A percentile compares a stretch with the other conserved stretches of the same genome.
These are phyloP conservation scores for Xerocomus brunneocitrinus DNA, from an alignment of 768 basidiomycete species.

Conservation along the genomic window DNA sequence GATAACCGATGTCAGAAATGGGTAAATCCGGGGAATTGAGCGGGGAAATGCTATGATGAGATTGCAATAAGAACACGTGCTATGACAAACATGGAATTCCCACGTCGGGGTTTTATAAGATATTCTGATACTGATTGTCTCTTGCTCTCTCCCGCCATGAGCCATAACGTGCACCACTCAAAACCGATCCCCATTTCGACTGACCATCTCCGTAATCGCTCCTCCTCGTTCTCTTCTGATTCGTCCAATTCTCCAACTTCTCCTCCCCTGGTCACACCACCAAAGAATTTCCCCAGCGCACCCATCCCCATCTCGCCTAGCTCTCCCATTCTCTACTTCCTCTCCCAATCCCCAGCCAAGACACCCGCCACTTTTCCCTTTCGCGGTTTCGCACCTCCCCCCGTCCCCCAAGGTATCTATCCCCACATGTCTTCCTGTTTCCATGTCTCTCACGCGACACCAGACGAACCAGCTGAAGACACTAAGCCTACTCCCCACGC, in stretches of 20 bases:
- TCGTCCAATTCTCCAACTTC: constrained; percentile 54
- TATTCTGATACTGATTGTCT: constrained; percentile 6
- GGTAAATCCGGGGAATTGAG: constrained; percentile 16
- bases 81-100: constrained; percentile 24
- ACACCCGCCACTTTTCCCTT: constrained; percentile 56
- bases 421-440: background rate
- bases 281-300: constrained; percentile 38
- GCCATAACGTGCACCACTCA: constrained; percentile 43
- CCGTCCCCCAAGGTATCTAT: constrained; percentile 59
- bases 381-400: constrained; percentile 45
- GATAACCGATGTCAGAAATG: background rate
- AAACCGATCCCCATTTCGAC: constrained; percentile 61
- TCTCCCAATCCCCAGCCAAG: constrained; percentile 57
- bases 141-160: constrained; percentile 15
- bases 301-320: constrained; percentile 50
- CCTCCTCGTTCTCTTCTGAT: constrained; percentile 57
- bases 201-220: constrained; percentile 48
- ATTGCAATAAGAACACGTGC: too few relatives aligned
- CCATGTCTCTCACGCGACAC: background rate
- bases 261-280: constrained; percentile 52
- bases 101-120: constrained; percentile 23
- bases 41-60: constrained; percentile 6
- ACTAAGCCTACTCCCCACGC: constrained; percentile 42
- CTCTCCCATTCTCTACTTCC: constrained; percentile 70
- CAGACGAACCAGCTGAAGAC: constrained; percentile 42